Conservation (phyloP, 148 eudicot species). For the Camellia japonica region DNA sequence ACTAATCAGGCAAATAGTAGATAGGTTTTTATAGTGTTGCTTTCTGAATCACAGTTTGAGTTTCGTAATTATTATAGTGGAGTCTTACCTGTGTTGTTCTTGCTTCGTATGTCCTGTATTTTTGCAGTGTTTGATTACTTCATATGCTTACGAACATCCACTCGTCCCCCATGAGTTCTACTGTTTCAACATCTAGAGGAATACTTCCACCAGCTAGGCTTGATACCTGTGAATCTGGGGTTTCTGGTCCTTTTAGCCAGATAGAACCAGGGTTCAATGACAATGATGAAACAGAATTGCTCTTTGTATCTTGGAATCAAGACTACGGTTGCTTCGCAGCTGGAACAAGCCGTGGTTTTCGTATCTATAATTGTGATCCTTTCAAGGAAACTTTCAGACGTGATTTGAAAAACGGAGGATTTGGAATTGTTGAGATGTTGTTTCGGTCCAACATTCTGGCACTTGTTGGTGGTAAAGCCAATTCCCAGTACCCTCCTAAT, state of each 20-base stretch:
- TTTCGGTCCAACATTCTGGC: constrained; percentile 84
- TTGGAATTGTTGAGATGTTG: constrained; percentile 94
- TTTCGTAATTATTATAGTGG: background rate
- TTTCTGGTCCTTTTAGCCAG: constrained; percentile 33
- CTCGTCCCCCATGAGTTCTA: constrained; percentile 50
- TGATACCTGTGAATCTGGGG: constrained; percentile 46
- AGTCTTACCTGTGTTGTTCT: background rate
- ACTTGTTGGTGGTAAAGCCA: constrained; percentile 82
- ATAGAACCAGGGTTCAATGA: constrained; percentile 44
- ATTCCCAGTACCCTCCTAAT: constrained; percentile 80
- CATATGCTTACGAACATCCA: constrained; percentile 22
- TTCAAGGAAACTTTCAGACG: constrained; percentile 88
- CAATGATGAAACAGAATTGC: constrained; percentile 60
- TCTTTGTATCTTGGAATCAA: constrained; percentile 89
- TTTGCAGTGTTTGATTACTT: constrained; percentile 25
- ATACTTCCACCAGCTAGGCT: constrained; percentile 39
- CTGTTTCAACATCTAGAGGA: constrained; percentile 57
- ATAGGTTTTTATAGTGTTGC: background rate
- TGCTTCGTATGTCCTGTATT: background rate
- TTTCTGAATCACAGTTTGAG: background rate
- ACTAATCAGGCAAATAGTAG: background rate
- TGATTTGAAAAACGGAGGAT: constrained; percentile 86
- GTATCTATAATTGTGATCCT: constrained; percentile 89
- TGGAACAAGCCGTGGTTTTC: constrained; percentile 86
- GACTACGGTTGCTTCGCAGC: constrained; percentile 92